Conservation (phyloP, 225 moss, liverwort and hornwort genomes). For the Pleurozium schreberi region DNA sequence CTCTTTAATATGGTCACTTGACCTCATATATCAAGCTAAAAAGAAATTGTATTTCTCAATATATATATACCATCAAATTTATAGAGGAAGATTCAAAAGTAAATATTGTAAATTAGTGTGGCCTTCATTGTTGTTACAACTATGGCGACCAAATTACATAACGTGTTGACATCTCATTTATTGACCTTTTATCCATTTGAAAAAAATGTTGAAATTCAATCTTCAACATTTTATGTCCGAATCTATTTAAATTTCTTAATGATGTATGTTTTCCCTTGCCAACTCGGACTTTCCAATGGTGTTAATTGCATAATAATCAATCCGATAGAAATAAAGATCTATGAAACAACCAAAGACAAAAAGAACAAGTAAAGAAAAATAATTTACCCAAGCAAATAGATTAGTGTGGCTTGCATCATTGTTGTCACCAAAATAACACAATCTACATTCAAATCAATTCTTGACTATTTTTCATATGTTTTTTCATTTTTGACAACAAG, state of each 20-base stretch:
- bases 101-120: not conserved
- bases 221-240: not conserved
- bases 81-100: too few species aligned
- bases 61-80: too few species aligned
- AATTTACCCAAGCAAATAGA: not conserved
- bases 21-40: not conserved
- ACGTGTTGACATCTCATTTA: not conserved
- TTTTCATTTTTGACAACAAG: not conserved
- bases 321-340: not conserved
- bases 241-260: not conserved
- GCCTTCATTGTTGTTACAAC: not conserved
- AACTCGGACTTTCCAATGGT: not conserved
- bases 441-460: not conserved
- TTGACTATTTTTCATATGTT: not conserved
- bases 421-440: not conserved
- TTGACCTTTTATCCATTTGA: not conserved
- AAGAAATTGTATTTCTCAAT: not conserved
- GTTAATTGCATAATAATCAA: too few species aligned
- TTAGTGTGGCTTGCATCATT: not conserved
- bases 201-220: not conserved
- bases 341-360: not conserved
- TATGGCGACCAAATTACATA: accelerated
- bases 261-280: accelerated
- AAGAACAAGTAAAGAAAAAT: not conserved
- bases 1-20: not conserved